Evolutionary conservation across 352 stramenopile species (phyloP).

Genomic region (Globisporangium mamillatum): DNA sequence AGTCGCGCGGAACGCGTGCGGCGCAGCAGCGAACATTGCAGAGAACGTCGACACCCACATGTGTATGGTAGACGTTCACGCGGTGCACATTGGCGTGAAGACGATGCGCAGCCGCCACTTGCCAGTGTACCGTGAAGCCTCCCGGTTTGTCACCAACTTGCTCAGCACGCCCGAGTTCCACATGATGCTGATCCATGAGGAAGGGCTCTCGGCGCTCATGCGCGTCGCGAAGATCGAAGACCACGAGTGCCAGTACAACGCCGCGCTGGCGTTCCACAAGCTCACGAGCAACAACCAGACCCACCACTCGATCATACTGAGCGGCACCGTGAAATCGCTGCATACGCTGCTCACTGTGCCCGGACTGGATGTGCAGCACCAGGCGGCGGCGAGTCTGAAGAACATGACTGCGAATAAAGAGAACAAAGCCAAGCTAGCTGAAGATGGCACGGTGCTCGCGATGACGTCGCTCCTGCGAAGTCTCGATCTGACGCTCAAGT

Average conservation of each 20-base stretch:
- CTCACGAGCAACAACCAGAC: slow-evolving; percentile 72
- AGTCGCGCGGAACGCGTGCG: slow-evolving; percentile 89
- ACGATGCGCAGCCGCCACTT: slow-evolving; percentile 89
- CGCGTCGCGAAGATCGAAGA: slow-evolving; percentile 88
- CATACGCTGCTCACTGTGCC: slow-evolving; percentile 71
- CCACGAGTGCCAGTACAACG: slow-evolving; percentile 92
- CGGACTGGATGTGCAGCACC: slow-evolving; percentile 75
- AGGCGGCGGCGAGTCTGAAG: slow-evolving; percentile 91
- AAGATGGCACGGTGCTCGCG: slow-evolving; percentile 81
- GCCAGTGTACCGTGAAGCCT: slow-evolving; percentile 90
- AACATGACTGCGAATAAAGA: slow-evolving; percentile 89
- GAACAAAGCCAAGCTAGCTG: slow-evolving; percentile 87
- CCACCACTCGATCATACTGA: slow-evolving; percentile 65
- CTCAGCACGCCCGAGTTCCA: slow-evolving; percentile 83
- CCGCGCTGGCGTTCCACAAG: slow-evolving; percentile 92
- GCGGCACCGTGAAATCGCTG: slow-evolving; percentile 57
- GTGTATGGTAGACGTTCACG: slow-evolving; percentile 80
- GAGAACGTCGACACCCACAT: slow-evolving; percentile 90
- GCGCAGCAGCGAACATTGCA: slow-evolving; percentile 90
- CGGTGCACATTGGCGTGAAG: slow-evolving; percentile 86
- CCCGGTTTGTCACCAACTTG: slow-evolving; percentile 89
- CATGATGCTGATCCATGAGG: slow-evolving; percentile 69
- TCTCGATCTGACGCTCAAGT: slow-evolving; percentile 74
- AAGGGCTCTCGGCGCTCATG: slow-evolving; percentile 86
- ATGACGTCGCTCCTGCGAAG: slow-evolving; percentile 84